Evolutionary conservation across 177 flowering plant species (phyloP).

Genomic region (Vitis hybrid): DNA sequence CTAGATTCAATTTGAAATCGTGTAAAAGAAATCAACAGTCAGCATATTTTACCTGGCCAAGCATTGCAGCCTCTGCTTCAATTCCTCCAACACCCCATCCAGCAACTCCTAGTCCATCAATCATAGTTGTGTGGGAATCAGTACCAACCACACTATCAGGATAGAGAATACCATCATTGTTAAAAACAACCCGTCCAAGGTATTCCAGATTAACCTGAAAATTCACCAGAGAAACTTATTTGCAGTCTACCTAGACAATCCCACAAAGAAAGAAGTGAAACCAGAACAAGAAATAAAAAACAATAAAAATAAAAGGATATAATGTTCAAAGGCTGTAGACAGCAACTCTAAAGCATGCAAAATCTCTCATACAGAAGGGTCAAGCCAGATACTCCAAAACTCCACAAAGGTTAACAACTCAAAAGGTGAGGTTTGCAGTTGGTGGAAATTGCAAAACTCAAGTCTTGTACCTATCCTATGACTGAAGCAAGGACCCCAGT

Average conservation of each 20-base stretch:
- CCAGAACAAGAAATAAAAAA: too few relatives aligned
- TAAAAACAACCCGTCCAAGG: conserved; percentile 63
- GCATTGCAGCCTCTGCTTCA: conserved; percentile 72
- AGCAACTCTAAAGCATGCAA: too few relatives aligned
- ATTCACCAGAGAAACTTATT: conserved; percentile 9
- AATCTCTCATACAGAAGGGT: too few relatives aligned
- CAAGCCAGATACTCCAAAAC: too few relatives aligned
- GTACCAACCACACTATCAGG: conserved; percentile 80
- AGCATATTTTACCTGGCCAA: conserved; percentile 50
- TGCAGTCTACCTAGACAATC: not conserved
- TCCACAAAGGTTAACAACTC: too few relatives aligned
- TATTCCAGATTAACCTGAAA: conserved; percentile 65
- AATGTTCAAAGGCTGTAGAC: too few relatives aligned
- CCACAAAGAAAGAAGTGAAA: not conserved
- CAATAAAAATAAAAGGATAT: too few relatives aligned
- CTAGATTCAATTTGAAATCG: not conserved
- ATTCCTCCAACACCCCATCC: conserved; percentile 81
- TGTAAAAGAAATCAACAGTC: not conserved
- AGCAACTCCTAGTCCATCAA: conserved; percentile 73
- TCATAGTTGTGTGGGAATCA: conserved; percentile 74
- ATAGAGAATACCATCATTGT: conserved; percentile 48
- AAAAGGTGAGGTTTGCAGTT: too few relatives aligned
- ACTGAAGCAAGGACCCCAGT: too few relatives aligned
- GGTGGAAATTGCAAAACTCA: too few relatives aligned
- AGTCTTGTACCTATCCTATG: too few relatives aligned